Conservation (phyloP, 176 grass and related monocot genomes). For the Triticum urartu region DNA sequence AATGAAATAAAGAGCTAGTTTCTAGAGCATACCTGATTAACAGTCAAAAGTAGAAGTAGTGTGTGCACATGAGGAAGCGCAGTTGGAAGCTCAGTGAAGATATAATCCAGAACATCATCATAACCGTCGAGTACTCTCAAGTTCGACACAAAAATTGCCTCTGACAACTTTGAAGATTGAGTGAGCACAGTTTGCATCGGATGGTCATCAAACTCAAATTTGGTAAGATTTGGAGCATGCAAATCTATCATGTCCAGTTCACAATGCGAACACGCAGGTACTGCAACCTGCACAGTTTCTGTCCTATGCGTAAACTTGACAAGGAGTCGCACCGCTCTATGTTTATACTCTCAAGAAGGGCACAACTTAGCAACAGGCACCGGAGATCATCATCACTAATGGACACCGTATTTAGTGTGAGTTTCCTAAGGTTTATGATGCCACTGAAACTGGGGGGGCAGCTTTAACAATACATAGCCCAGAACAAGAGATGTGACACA, state of each 20-base stretch:
- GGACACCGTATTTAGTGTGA: neutral
- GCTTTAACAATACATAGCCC: neutral
- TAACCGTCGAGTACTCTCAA: neutral
- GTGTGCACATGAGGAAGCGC: neutral
- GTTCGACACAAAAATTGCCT: neutral
- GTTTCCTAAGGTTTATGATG: neutral
- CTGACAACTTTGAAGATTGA: neutral
- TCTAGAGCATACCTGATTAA: neutral
- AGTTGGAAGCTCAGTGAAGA: neutral
- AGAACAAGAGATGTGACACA: neutral
- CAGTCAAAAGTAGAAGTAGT: neutral
- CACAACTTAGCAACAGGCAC: neutral
- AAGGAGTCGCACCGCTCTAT: neutral
- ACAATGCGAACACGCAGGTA: neutral
- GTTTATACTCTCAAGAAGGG: neutral
- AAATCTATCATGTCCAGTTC: neutral
- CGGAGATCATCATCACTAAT: neutral
- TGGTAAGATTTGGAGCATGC: neutral
- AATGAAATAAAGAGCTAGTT: neutral
- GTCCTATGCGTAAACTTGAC: neutral
- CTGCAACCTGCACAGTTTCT: neutral
- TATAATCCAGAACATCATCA: neutral
- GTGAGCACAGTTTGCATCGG: neutral
- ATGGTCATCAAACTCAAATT: neutral
- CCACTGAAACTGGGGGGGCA: neutral